Base-by-base conservation (phyloP, 1,139 yeast genomes). In the Debaryomyces coudertii region DNA sequence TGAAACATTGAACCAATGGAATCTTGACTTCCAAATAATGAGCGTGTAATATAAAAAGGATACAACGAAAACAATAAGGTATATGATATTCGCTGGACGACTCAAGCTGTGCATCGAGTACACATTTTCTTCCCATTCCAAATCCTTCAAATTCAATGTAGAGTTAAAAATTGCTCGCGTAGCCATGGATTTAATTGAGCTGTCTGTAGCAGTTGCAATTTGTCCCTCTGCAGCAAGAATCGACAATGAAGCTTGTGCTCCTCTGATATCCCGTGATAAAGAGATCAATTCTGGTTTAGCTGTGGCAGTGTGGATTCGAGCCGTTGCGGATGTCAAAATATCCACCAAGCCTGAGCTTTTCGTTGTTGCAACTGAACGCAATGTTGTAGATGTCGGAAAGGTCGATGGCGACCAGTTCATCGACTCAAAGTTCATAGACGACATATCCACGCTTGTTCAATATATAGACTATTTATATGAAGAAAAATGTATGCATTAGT, bases 1-100 rank as follows among this genome's bases (percentile, higher is more conserved):
- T 2, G 88, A 73, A 4, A 74, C 63, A 38, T 84, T 79, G 61
- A 82, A 84, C 95, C 96, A 90, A 78, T 85, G 85, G 59, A 87
- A 90, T 43, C 77, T 72, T 48, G 76, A 83, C 52, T 58, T 62
- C 42, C 47, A 45, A 12, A 58, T 9, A 71, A 71, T 66, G 9
- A 49, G 54, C 2, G 51, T 12, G 30, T 55, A 51, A 55, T 54
- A 68, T 5, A 58, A 29, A 44, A 61, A 54, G 11, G 57, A 40
- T 24, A 61, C 23, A 1, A 55, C 54, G 44, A 63, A 67, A 4
- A 65, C 40, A 6, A 54, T 53, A 39, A 61, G 44, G 46, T 53
- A 67, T 28, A 66, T 57, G 16, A 60, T 50, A 49, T 66, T 66
- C 3, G 62, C 66, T 4, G 65, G 60, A 24, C 58, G 49, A 42